Evolutionary conservation across 768 basidiomycete genomes (phyloP).

Genomic region (Russula olivacea): DNA sequence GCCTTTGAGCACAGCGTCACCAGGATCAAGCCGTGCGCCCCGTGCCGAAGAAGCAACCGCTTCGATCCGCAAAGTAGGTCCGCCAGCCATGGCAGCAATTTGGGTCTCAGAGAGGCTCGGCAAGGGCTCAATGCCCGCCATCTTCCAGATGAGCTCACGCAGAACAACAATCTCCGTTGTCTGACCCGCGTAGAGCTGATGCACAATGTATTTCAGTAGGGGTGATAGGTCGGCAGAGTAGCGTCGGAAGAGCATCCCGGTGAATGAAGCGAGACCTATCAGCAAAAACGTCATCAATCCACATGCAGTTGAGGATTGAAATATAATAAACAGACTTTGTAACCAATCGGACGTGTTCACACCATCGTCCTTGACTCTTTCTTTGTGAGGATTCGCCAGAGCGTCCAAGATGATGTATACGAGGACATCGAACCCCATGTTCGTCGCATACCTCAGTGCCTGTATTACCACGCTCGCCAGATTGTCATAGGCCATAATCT

Average conservation of each 20-base stretch:
- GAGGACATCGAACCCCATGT: conserved; percentile 91
- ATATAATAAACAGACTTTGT: conserved; percentile 58
- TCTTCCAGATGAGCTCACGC: conserved; percentile 89
- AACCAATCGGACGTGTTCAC: conserved; percentile 89
- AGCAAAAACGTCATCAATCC: conserved; percentile 17
- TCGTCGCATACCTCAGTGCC: conserved; percentile 80
- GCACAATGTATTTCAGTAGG: conserved; percentile 83
- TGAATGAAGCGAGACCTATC: conserved; percentile 85
- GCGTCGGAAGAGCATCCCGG: conserved; percentile 84
- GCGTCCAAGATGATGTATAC: conserved; percentile 84
- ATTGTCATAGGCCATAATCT: conserved; percentile 96
- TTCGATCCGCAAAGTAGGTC: conserved; percentile 80
- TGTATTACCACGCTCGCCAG: conserved; percentile 85
- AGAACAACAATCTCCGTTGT: conserved; percentile 86
- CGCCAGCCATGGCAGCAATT: conserved; percentile 86
- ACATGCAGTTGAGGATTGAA: neutral
- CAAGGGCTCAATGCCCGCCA: conserved; percentile 90
- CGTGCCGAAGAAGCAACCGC: conserved; percentile 75
- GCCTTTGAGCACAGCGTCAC: conserved; percentile 57
- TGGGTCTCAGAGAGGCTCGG: conserved; percentile 87
- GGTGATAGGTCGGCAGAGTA: conserved; percentile 81
- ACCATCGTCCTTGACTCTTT: conserved; percentile 85
- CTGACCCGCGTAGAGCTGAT: conserved; percentile 79
- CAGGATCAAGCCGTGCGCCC: conserved; percentile 65
- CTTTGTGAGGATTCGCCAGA: conserved; percentile 74